phyloP scores from a whole-genome alignment of 2,329 filamentous ascomycete genomes.

The Colletotrichum phormii region DNA sequence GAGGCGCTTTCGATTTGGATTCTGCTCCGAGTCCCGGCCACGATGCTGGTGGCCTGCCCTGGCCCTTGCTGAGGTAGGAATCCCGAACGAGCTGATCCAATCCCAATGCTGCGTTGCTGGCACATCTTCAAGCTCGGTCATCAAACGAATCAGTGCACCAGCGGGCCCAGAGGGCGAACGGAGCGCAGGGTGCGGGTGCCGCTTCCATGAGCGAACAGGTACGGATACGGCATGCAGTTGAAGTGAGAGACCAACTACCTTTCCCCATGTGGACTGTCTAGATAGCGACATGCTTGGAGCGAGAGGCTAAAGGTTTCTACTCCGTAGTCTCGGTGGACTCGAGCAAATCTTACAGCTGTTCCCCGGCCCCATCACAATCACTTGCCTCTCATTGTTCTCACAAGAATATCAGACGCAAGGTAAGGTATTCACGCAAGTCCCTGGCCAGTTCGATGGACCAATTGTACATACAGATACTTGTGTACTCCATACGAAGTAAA shows the following conservation, averaged over 20 bases:
- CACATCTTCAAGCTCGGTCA: conserved; percentile 24
- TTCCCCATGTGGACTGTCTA: not conserved
- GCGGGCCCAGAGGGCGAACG: conserved; percentile 12
- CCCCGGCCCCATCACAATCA: not conserved
- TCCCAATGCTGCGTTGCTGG: conserved; percentile 6
- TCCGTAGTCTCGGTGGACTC: not conserved
- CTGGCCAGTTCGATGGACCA: too few species aligned
- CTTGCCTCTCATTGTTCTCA: too few species aligned
- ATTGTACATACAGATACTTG: not conserved
- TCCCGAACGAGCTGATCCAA: conserved; percentile 11
- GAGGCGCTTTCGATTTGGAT: not conserved
- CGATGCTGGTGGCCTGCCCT: conserved; percentile 1
- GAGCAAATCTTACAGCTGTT: not conserved
- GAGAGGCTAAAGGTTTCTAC: not conserved
- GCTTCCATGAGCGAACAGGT: not conserved
- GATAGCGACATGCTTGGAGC: not conserved
- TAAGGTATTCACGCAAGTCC: too few species aligned
- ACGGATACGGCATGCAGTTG: not conserved
- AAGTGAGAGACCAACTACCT: not conserved
- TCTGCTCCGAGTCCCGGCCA: conserved; percentile 4
- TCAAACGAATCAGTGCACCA: conserved; percentile 30
- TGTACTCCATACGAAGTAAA: not conserved
- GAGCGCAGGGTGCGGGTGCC: conserved; percentile 6
- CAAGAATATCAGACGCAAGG: too few species aligned
- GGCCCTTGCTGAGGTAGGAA: not conserved